Evolutionary conservation across 169 alveolate species (phyloP).

Genomic region (Plasmodium gallinaceum): DNA sequence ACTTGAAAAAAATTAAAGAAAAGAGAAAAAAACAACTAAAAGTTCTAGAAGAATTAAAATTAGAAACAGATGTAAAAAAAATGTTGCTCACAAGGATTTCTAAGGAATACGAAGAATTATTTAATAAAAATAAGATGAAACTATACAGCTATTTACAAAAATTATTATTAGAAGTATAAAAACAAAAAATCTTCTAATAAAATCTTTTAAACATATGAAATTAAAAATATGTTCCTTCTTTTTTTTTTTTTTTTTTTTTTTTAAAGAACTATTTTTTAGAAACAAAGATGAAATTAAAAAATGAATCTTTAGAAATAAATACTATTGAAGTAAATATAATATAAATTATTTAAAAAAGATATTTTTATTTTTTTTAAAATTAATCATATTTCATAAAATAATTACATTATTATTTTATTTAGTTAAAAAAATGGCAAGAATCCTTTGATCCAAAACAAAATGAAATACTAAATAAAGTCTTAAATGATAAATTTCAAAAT

Average conservation of each 20-base stretch:
- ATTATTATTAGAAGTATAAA: slow-evolving; percentile 44
- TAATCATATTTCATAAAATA: background rate
- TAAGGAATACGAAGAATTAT: slow-evolving; percentile 22
- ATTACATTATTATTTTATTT: background rate
- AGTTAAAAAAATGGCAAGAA: slow-evolving; percentile 58
- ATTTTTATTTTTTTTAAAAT: background rate
- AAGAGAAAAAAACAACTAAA: slow-evolving; percentile 64
- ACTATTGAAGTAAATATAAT: background rate
- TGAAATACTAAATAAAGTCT: slow-evolving; percentile 48
- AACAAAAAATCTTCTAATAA: background rate
- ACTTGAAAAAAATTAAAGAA: slow-evolving; percentile 48
- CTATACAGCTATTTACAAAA: slow-evolving; percentile 30
- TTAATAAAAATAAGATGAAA: slow-evolving; percentile 25
- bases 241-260: slow-evolving; percentile 8
- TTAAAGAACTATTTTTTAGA: slow-evolving; percentile 63
- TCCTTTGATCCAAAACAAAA: slow-evolving; percentile 26
- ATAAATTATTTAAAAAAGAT: background rate
- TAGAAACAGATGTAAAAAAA: slow-evolving; percentile 53
- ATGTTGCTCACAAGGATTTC: slow-evolving; percentile 37
- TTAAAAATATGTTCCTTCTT: background rate
- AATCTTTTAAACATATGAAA: background rate
- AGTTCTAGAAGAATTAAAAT: slow-evolving; percentile 43
- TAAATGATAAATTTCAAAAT: slow-evolving; percentile 24
- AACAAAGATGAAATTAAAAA: slow-evolving; percentile 43
- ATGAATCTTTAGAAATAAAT: slow-evolving; percentile 54